A percentile compares a stretch with the other conserved stretches of the same genome.
Conservation (phyloP, 257 asterid species). For the Scutellaria galericulata region DNA sequence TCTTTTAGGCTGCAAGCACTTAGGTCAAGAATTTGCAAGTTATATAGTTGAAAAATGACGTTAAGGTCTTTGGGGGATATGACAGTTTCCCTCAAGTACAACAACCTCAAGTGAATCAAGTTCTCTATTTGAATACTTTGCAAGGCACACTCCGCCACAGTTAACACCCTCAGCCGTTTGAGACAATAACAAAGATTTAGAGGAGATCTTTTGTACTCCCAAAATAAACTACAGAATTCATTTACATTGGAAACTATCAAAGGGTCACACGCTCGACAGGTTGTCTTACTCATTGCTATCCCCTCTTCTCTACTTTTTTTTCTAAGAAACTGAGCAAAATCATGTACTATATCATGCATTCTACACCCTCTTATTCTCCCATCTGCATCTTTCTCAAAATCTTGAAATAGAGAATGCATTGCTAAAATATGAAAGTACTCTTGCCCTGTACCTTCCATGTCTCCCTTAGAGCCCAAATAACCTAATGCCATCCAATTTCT, state of each 20-base stretch:
- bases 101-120: slow-evolving; percentile 9
- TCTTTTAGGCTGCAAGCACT: not conserved
- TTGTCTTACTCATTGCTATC: not conserved
- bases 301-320: not conserved
- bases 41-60: not conserved
- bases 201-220: not conserved
- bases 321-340: slow-evolving; percentile 21
- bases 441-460: slow-evolving; percentile 37
- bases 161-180: not conserved
- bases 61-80: not conserved
- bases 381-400: not conserved
- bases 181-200: not conserved
- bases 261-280: not conserved
- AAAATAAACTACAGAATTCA: slow-evolving; percentile 1
- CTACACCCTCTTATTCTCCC: slow-evolving; percentile 1
- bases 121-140: not conserved
- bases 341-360: slow-evolving; percentile 34
- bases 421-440: slow-evolving; percentile 26
- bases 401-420: slow-evolving; percentile 31
- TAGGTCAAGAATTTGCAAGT: slow-evolving; percentile 10
- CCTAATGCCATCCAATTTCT: slow-evolving; percentile 46
- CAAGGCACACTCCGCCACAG: not conserved
- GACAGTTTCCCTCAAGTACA: not conserved
- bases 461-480: not conserved
- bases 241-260: not conserved